A percentile compares a stretch with the other conserved stretches of the same genome.
phyloP scores from a whole-genome alignment of 805 yeast species.

The Candida silvicultrix region DNA sequence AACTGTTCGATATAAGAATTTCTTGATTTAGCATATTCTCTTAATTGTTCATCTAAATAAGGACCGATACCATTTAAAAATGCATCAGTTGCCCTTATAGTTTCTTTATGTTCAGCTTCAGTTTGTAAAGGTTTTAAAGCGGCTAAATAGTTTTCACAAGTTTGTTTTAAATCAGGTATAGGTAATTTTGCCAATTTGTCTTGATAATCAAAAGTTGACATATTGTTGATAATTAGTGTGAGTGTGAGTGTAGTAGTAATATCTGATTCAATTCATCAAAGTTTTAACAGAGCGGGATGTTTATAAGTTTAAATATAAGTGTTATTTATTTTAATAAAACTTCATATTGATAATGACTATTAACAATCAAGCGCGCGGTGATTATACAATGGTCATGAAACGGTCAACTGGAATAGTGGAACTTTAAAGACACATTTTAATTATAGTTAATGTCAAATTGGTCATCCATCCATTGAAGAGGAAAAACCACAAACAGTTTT shows the following conservation, averaged over 20 bases:
- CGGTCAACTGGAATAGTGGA: neutral
- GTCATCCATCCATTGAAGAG: no score
- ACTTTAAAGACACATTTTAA: no score
- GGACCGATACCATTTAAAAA: conserved; percentile 53
- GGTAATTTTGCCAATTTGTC: conserved; percentile 61
- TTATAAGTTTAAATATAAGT: no score
- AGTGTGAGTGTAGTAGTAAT: no score
- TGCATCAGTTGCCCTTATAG: conserved; percentile 49
- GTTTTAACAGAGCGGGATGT: no score
- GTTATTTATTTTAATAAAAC: no score
- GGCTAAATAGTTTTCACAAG: conserved; percentile 59
- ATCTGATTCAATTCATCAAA: no score
- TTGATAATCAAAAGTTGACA: conserved; percentile 54
- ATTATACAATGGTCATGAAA: neutral
- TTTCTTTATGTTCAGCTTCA: conserved; percentile 56
- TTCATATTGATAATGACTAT: no score
- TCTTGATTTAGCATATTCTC: conserved; percentile 53
- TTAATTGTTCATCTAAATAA: conserved; percentile 54
- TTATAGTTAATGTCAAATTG: no score
- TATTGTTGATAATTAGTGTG: no score
- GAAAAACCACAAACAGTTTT: no score
- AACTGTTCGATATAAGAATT: conserved; percentile 88
- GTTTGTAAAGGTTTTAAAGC: conserved; percentile 79
- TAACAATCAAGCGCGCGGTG: no score
- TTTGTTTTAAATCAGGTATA: conserved; percentile 66